phyloP scores from a whole-genome alignment of 75 land plant species.

The Gnetum montanum region DNA sequence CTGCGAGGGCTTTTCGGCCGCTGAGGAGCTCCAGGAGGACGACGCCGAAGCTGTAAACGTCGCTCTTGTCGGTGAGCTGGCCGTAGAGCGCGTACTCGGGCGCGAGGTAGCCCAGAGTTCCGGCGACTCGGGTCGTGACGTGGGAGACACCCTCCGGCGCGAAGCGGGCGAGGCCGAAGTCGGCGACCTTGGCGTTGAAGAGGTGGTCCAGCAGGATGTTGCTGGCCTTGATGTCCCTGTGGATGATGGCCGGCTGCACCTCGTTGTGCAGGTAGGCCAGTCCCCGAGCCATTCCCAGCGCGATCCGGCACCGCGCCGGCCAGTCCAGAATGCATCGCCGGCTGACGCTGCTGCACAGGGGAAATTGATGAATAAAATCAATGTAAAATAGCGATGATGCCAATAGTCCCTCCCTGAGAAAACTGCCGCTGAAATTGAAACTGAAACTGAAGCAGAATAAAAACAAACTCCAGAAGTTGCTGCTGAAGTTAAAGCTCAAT shows the following conservation, averaged over 20 bases:
- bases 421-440: no score
- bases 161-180: constrained; percentile 85
- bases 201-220: constrained; percentile 71
- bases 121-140: constrained; percentile 77
- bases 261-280: constrained; percentile 73
- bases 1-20: constrained; percentile 55
- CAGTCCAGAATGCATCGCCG: constrained; percentile 43
- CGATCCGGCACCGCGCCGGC: constrained; percentile 69
- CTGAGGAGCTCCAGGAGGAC: constrained; percentile 78
- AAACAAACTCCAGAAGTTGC: no score
- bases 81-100: constrained; percentile 89
- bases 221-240: constrained; percentile 86
- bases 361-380: no score
- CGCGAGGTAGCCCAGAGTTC: constrained; percentile 85
- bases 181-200: constrained; percentile 67
- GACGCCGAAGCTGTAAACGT: constrained; percentile 85
- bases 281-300: constrained; percentile 68
- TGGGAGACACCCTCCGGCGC: constrained; percentile 73
- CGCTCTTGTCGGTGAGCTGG: constrained; percentile 78
- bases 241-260: constrained; percentile 68
- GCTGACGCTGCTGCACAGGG: constrained; percentile 8
- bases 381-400: no score
- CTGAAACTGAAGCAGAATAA: no score
- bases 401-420: no score
- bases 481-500: no score